These are phyloP conservation scores for Kurtzmaniella quercitrusa DNA, from an alignment of 1,139 yeast genomes.

Conservation along the genomic window DNA sequence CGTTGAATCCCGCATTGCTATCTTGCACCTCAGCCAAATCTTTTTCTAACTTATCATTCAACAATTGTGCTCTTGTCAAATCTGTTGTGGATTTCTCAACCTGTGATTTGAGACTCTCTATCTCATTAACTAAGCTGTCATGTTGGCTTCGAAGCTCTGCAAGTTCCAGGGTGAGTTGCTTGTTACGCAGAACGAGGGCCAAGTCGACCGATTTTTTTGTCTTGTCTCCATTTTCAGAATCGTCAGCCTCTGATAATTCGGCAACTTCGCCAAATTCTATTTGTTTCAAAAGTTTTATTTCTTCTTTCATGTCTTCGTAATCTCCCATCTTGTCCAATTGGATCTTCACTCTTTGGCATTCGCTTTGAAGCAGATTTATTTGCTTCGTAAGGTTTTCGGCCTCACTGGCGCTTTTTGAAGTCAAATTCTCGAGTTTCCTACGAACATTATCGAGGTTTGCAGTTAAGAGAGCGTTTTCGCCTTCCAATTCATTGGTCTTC, in stretches of 20 bases:
- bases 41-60: constrained; percentile 63
- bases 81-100: constrained; percentile 32
- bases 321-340: constrained; percentile 49
- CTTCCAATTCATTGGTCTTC: constrained; percentile 54
- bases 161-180: constrained; percentile 56
- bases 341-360: constrained; percentile 46
- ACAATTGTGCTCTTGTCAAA: constrained; percentile 29
- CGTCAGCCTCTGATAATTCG: constrained; percentile 3
- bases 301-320: constrained; percentile 76
- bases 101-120: constrained; percentile 38
- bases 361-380: constrained; percentile 42
- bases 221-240: constrained; percentile 10
- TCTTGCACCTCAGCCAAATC: constrained; percentile 60
- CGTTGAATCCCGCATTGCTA: constrained; percentile 41
- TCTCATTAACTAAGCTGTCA: constrained; percentile 32
- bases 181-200: constrained; percentile 56
- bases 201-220: constrained; percentile 33
- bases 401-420: constrained; percentile 30
- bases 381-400: constrained; percentile 44
- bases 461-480: constrained; percentile 60
- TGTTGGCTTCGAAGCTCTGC: constrained; percentile 54
- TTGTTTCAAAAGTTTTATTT: constrained; percentile 65
- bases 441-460: constrained; percentile 60
- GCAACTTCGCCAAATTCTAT: constrained; percentile 62
- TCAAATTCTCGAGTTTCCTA: constrained; percentile 25